Conservation (phyloP, 257 asterid genomes). For the Paulownia fortunei region DNA sequence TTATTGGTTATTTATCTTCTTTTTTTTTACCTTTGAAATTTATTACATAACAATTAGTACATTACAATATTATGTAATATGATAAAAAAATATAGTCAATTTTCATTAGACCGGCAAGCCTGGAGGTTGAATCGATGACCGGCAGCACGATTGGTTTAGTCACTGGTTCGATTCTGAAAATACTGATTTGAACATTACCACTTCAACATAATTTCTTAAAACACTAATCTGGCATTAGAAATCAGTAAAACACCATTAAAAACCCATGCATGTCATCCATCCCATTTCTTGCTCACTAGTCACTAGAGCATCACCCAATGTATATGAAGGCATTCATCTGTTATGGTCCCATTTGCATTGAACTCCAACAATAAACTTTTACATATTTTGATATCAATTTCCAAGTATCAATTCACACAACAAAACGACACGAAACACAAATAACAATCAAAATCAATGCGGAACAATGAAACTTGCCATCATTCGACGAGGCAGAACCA, state of each 20-base stretch:
- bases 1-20: too few relatives aligned
- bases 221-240: background rate
- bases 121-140: too few relatives aligned
- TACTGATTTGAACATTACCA: background rate
- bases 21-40: too few relatives aligned
- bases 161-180: too few relatives aligned
- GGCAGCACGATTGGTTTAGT: too few relatives aligned
- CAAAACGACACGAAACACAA: background rate
- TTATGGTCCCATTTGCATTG: too few relatives aligned
- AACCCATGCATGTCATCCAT: too few relatives aligned
- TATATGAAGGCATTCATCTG: background rate
- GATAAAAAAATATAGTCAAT: too few relatives aligned
- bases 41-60: too few relatives aligned
- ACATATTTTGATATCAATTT: background rate
- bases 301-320: background rate
- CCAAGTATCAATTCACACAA: background rate
- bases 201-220: background rate
- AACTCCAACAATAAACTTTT: background rate
- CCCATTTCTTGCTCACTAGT: background rate
- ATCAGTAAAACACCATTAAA: background rate
- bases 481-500: constrained; percentile 87
- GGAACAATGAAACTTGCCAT: constrained; percentile 58
- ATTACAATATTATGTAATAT: too few relatives aligned
- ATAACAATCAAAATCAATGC: constrained; percentile 6
- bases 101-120: too few relatives aligned